Evolutionary conservation across 1,284 basidiomycete species (phyloP).

Genomic region (Ceratobasidium sp.): DNA sequence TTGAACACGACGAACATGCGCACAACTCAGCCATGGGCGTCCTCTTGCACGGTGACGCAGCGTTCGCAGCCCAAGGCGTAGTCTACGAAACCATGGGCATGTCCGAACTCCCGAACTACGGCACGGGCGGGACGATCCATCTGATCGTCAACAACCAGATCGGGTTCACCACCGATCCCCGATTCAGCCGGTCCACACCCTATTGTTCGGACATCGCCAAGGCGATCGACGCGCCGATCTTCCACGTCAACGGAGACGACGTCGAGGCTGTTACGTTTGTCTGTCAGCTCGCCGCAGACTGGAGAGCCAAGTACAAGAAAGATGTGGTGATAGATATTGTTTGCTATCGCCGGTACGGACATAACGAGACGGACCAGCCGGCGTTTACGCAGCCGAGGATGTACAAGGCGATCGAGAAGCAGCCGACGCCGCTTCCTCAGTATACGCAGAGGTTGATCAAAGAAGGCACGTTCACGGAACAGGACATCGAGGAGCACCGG

Average conservation of each 20-base stretch:
- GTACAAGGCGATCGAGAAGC: constrained; percentile 92
- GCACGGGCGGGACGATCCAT: constrained; percentile 89
- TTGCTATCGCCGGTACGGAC: constrained; percentile 63
- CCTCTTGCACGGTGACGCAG: constrained; percentile 91
- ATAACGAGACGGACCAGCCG: constrained; percentile 93
- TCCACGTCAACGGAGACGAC: constrained; percentile 93
- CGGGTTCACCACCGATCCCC: constrained; percentile 90
- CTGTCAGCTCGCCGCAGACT: too few species aligned
- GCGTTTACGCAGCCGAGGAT: constrained; percentile 90
- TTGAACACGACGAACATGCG: constrained; percentile 86
- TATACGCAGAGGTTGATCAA: constrained; percentile 93
- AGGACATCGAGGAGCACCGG: constrained; percentile 98
- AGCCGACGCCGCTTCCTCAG: constrained; percentile 93
- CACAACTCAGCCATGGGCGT: constrained; percentile 89
- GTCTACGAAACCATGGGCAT: constrained; percentile 90
- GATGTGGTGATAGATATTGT: too few species aligned
- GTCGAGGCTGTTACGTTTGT: constrained; percentile 78
- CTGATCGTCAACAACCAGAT: constrained; percentile 90
- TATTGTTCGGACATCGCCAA: constrained; percentile 93
- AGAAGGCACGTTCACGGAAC: constrained; percentile 94
- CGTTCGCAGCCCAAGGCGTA: constrained; percentile 90
- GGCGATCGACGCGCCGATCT: constrained; percentile 87
- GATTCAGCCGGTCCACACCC: constrained; percentile 82
- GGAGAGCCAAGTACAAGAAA: too few species aligned
- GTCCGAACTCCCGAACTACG: constrained; percentile 88